phyloP scores from a whole-genome alignment of 345 rosid genomes.

The Melaleuca alternifolia region DNA sequence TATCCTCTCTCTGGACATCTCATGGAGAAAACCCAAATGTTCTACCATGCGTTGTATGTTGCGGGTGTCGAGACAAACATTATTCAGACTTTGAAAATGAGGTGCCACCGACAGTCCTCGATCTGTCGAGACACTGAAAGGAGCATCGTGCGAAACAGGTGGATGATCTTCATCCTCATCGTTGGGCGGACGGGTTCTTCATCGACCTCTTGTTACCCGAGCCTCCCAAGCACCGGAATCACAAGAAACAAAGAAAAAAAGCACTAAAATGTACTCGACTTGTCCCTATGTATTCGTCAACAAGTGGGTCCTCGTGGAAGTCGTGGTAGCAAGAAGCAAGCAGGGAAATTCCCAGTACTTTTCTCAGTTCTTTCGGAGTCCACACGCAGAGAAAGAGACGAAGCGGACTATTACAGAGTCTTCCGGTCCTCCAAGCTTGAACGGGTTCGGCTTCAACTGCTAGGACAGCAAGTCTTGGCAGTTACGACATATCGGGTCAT shows the following conservation, averaged over 20 bases:
- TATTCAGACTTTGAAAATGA: not conserved
- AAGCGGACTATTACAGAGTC: not conserved
- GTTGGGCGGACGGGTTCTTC: not conserved
- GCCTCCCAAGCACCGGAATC: not conserved
- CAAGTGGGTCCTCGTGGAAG: not conserved
- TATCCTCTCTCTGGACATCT: not conserved
- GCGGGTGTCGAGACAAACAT: not conserved
- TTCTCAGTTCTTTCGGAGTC: not conserved
- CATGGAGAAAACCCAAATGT: not conserved
- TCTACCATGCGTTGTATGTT: not conserved
- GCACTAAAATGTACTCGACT: not conserved
- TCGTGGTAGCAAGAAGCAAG: not conserved
- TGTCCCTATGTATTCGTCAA: not conserved
- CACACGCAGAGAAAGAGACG: not conserved
- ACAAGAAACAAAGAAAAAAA: not conserved
- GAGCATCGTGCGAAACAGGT: not conserved
- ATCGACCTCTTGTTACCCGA: not conserved
- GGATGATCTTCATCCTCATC: not conserved
- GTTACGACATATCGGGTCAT: not conserved
- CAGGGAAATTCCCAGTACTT: not conserved
- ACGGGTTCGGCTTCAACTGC: not conserved
- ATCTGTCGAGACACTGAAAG: not conserved
- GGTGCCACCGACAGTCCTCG: not conserved
- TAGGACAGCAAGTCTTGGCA: not conserved
- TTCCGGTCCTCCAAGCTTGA: not conserved